Percentiles rank a stretch among this genome's conserved stretches.
phyloP scores from a whole-genome alignment of 2,329 filamentous ascomycete species.

The Calonectria pauciramosa region DNA sequence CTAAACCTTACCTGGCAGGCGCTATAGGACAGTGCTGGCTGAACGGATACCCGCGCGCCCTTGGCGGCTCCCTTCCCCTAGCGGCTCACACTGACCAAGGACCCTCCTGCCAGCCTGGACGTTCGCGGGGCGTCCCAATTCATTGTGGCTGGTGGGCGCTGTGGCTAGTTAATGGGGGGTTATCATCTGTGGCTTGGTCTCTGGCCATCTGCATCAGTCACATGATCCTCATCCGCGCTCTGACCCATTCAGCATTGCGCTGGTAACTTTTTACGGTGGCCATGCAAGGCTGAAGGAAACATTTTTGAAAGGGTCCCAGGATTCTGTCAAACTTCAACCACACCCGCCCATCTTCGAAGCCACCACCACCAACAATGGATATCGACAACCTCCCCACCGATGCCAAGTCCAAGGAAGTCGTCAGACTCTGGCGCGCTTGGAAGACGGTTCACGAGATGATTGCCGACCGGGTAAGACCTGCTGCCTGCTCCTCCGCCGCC shows the following conservation, averaged over 20 bases:
- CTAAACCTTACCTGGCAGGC: constrained; percentile 20
- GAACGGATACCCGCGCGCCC: constrained; percentile 29
- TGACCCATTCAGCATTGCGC: constrained; percentile 31
- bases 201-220: constrained; percentile 25
- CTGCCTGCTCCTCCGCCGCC: constrained; percentile 8
- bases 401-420: constrained; percentile 66
- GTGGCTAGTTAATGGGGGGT: neutral
- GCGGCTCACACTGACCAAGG: constrained; percentile 30
- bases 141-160: neutral
- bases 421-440: constrained; percentile 93
- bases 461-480: constrained; percentile 79
- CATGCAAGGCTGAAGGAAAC: constrained; percentile 48
- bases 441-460: constrained; percentile 97
- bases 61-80: constrained; percentile 40
- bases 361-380: constrained; percentile 50
- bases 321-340: constrained; percentile 24
- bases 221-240: constrained; percentile 36
- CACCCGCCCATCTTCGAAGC: constrained; percentile 17
- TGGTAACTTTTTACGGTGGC: constrained; percentile 32
- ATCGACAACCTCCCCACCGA: constrained; percentile 60
- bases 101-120: constrained; percentile 1
- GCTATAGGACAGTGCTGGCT: constrained; percentile 18
- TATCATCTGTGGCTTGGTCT: constrained; percentile 10
- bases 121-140: constrained; percentile 6
- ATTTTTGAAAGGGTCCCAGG: constrained; percentile 40